Conservation (phyloP, 768 basidiomycete genomes). For the Suillus variegatus region DNA sequence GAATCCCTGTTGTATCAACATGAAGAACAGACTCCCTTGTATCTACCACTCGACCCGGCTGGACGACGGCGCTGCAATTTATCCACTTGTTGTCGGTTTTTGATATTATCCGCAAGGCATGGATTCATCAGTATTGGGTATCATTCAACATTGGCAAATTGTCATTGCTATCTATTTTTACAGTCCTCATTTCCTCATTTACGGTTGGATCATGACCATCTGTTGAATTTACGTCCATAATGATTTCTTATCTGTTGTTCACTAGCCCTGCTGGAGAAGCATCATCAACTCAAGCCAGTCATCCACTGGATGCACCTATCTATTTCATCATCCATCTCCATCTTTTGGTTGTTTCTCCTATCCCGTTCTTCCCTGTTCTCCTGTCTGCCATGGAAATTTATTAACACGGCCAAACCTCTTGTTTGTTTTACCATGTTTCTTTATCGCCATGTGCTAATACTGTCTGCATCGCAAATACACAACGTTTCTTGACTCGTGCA, state of each 20-base stretch:
- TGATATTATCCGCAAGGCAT: constrained; percentile 27
- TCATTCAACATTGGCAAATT: constrained; percentile 8
- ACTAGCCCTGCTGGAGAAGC: background rate
- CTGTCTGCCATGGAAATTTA: constrained; percentile 4
- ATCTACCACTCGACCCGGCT: constrained; percentile 31
- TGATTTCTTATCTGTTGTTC: background rate
- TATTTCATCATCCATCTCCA: background rate
- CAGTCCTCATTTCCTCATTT: background rate
- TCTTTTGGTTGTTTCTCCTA: constrained; percentile 3
- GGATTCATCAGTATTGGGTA: constrained; percentile 18
- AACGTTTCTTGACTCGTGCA: background rate
- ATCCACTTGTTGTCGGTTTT: constrained; percentile 28
- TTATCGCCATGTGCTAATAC: constrained; percentile 1
- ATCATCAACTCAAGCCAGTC: background rate
- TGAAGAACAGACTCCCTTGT: constrained; percentile 29
- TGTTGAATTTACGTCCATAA: background rate
- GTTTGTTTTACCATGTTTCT: constrained; percentile 3
- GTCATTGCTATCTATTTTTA: constrained; percentile 11
- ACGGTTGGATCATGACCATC: constrained; percentile 1
- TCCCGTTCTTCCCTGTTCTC: constrained; percentile 8
- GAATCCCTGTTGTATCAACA: constrained; percentile 31
- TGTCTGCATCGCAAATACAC: background rate
- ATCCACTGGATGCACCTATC: background rate
- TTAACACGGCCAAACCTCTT: constrained; percentile 1
- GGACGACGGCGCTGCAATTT: constrained; percentile 27